Evolutionary conservation across 306 rosid species (phyloP).

Genomic region (Hippophae tibetana): DNA sequence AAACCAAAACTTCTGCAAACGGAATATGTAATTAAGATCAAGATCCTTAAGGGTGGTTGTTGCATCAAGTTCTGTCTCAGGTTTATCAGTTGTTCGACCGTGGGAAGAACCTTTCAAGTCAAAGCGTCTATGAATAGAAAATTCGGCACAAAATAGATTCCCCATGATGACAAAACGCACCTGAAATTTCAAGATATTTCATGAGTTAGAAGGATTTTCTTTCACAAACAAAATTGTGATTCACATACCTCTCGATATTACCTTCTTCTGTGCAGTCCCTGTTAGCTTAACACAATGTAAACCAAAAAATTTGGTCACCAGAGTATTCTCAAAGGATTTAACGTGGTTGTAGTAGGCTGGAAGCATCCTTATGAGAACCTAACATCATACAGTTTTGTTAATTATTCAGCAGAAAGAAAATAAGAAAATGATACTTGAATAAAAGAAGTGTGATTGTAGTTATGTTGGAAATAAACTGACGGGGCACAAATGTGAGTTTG

Average conservation of each 20-base stretch:
- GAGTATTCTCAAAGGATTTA: slow-evolving; percentile 73
- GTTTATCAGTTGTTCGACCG: slow-evolving; percentile 77
- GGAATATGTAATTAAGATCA: slow-evolving; percentile 72
- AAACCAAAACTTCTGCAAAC: slow-evolving; percentile 73
- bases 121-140: slow-evolving; percentile 64
- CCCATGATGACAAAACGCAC: slow-evolving; percentile 97
- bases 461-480: background rate
- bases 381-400: slow-evolving; percentile 20
- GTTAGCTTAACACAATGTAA: slow-evolving; percentile 81
- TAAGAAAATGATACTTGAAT: background rate
- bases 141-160: slow-evolving; percentile 72
- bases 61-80: slow-evolving; percentile 63
- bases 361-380: slow-evolving; percentile 91
- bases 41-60: slow-evolving; percentile 92
- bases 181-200: slow-evolving; percentile 29
- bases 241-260: slow-evolving; percentile 21
- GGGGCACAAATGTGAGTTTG: too few relatives aligned
- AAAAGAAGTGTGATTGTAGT: background rate
- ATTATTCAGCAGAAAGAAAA: slow-evolving; percentile 12
- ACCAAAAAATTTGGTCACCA: slow-evolving; percentile 83
- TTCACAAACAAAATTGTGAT: background rate
- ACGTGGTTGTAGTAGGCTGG: slow-evolving; percentile 90
- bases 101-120: slow-evolving; percentile 92
- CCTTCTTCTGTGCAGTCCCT: slow-evolving; percentile 82
- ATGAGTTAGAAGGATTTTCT: background rate